Base-by-base conservation (phyloP, 2,329 filamentous ascomycete species). In the Grosmannia clavigera region DNA sequence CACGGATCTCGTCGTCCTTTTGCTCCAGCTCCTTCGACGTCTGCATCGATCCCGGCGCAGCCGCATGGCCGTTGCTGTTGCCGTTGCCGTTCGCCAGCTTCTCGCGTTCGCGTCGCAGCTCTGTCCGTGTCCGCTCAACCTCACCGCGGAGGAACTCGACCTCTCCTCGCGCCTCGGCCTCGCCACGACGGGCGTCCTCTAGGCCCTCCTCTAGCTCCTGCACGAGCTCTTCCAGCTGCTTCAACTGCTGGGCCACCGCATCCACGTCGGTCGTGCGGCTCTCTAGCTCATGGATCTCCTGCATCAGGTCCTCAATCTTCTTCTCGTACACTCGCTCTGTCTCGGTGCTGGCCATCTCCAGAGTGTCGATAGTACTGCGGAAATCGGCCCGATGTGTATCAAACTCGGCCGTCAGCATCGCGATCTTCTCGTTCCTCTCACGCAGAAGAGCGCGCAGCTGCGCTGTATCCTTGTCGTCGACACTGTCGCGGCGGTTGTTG, bases 391-490 rank as follows among this genome's bases (percentile, higher is more conserved):
- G 83, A 70, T 99, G 92, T 11, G 87, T 84, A 69, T 99, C 94
- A 67, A 99, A 99, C 70, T 99, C 94, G 10, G 89, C 84, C 0
- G 92, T 97, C 66, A 99, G 81, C 78, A 92, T 86, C 31, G 87
- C 85, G 65, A 99, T 96, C 76, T 92, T 96, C 61, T 99, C 94
- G 68, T 96, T 96, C 80, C 95, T 96, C 74, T 99, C 94, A 29
- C 90, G 82, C 59, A 99, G 75, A 66, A 95, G 74, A n/a, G 86
- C 82, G 59, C 92, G 85, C 61, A 99, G 78, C 69, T 95, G 88
- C 5, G 81, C 71, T 2, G 85, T 80, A 70, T 96, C 92, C 65
- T 85, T 86, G 60, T 88, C 87, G 61, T 86, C 84, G 29, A 81
- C 65, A 66, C 46, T 40, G 22, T 52, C 46, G 66, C 76, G 80